Evolutionary conservation across 1,139 yeast genomes (phyloP), one percentile per base, ranked within the genome.

Genomic region (Pichia norvegensis): DNA sequence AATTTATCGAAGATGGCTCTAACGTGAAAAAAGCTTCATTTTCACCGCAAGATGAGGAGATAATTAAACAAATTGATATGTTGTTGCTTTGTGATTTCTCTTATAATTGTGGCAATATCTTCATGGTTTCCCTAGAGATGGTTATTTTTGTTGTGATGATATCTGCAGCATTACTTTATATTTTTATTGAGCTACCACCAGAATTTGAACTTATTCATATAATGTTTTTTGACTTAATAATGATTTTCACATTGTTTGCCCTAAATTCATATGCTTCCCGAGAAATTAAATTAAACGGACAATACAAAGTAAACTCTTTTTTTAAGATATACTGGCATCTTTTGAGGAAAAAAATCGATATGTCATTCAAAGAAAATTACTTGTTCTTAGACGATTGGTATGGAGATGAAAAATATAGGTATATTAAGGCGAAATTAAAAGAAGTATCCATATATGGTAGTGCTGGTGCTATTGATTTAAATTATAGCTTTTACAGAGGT

Each of bases 331-430:
- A 46, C 22, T 46, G 49, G 47, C 47, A 46, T 39, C 39, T 46
- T 16, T 2, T 46, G 4, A 44, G 42, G 39, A 39, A 29, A 25
- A 38, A 29, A 7, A 4, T 41, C 11, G 43, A 40, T 27, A 14
- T 4, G 3, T 21, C 23, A 13, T 46, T 44, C 29, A 21, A 38
- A n/a, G 21, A 35, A 14, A 33, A 37, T 7, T 53, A 53, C 27
- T 7, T 42, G 22, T 50, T 52, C 29, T 19, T 51, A 4, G 46
- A 52, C 45, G 53, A 51, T 43, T 53, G 55, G 56, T 51, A 42
- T 42, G 56, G 56, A 10, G 55, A 53, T 40, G 47, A 46, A 20
- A 49, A 46, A 29, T 38, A 39, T 19, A 41, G 39, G 17, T 44
- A 41, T 20, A 29, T 46, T 4, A 38, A 37, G 22, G 31, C 43